Evolutionary conservation across 345 rosid genomes (phyloP).

Genomic region (Eutrema yunnanense): DNA sequence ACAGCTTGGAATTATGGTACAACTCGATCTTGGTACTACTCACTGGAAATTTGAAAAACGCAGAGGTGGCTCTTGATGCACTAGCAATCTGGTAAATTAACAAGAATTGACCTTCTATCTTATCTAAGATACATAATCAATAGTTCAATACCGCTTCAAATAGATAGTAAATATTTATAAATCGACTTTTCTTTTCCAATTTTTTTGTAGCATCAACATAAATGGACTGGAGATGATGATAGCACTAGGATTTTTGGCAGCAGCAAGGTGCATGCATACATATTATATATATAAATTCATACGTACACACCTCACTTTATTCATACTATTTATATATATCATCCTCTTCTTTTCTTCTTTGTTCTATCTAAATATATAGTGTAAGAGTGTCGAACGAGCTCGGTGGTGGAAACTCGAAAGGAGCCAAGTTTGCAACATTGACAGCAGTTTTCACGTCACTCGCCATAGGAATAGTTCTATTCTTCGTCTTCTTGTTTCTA

Average conservation of each 20-base stretch:
- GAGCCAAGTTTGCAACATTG: constrained; percentile 49
- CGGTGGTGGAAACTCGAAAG: constrained; percentile 56
- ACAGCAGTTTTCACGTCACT: constrained; percentile 38
- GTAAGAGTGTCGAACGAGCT: constrained; percentile 84
- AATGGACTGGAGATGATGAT: constrained; percentile 84
- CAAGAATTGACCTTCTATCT: neutral
- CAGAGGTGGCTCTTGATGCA: constrained; percentile 72
- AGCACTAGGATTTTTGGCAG: constrained; percentile 70
- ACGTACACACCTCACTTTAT: neutral
- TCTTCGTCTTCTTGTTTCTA: constrained; percentile 44
- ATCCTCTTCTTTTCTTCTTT: neutral
- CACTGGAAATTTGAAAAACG: constrained; percentile 62
- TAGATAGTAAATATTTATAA: neutral
- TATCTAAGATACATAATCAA: too few relatives aligned
- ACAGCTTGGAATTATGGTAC: constrained; percentile 87
- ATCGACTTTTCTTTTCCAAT: neutral
- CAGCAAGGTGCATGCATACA: constrained; percentile 45
- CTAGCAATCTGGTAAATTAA: constrained; percentile 67
- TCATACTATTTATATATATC: neutral
- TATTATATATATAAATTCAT: neutral
- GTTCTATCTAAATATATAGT: constrained; percentile 27
- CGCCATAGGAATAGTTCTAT: constrained; percentile 43
- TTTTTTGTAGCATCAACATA: constrained; percentile 51
- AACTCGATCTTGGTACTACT: constrained; percentile 60
- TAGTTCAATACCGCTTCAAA: too few relatives aligned